These are phyloP conservation scores for Asparagopsis taxiformis DNA, from an alignment of 31 red algal species.

Conservation along the genomic window DNA sequence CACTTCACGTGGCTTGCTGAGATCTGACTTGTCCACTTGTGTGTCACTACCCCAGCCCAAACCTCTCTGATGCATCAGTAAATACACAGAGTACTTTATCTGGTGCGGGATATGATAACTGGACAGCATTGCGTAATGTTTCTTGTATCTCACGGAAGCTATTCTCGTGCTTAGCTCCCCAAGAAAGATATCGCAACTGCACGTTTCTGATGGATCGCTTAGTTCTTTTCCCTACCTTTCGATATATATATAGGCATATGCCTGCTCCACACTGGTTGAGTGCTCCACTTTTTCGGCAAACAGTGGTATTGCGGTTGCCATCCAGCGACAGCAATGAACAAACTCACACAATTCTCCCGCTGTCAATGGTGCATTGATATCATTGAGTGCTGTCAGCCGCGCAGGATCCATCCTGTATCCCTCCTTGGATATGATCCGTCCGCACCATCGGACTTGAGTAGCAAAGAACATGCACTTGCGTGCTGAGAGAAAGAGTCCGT, in stretches of 20 bases:
- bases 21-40: not conserved
- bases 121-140: slow-evolving; percentile 9
- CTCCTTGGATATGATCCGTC: not conserved
- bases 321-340: too few species aligned
- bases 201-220: too few species aligned
- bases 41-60: slow-evolving; percentile 34
- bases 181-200: too few species aligned
- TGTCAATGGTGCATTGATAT: not conserved
- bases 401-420: not conserved
- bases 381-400: not conserved
- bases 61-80: slow-evolving; percentile 36
- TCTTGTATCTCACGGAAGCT: slow-evolving; percentile 12
- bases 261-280: too few species aligned
- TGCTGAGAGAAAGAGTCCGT: too few species aligned
- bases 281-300: too few species aligned
- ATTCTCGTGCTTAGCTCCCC: slow-evolving; percentile 6
- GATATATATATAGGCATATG: not conserved
- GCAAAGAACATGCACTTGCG: not conserved
- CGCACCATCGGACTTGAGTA: not conserved
- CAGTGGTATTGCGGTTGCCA: too few species aligned
- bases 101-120: slow-evolving; percentile 7
- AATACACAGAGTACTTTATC: slow-evolving; percentile 20
- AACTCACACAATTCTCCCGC: too few species aligned
- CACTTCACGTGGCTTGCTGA: slow-evolving; percentile 1
- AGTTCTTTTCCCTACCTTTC: too few species aligned